Percentiles rank a stretch among this genome's conserved stretches.
Evolutionary conservation across 208 protist genomes (phyloP).

Genomic region (Phytomonas serpens): DNA sequence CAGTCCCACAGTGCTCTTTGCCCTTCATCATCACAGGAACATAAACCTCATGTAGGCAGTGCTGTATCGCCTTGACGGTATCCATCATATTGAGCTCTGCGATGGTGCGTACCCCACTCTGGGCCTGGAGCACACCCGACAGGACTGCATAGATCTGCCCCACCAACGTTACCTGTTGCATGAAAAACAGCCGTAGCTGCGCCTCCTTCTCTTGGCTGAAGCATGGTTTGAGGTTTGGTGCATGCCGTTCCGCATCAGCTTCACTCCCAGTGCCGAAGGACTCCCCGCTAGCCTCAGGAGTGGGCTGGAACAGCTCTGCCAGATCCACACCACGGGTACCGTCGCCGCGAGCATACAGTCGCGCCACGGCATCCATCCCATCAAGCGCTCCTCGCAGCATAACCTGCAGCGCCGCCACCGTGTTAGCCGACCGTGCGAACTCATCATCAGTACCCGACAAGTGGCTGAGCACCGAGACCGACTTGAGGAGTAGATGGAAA

Average conservation of each 20-base stretch:
- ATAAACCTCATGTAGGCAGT: constrained; percentile 21
- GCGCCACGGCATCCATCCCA: constrained; percentile 21
- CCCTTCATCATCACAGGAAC: constrained; percentile 19
- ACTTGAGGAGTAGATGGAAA: constrained; percentile 48
- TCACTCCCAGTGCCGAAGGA: neutral
- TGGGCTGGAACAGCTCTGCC: constrained; percentile 27
- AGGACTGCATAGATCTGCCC: constrained; percentile 63
- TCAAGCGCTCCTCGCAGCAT: constrained; percentile 34
- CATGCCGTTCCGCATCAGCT: neutral
- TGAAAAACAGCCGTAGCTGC: constrained; percentile 25
- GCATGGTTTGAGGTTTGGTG: neutral
- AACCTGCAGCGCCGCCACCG: constrained; percentile 57
- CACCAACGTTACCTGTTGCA: constrained; percentile 48
- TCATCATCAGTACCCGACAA: constrained; percentile 38
- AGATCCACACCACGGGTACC: constrained; percentile 18
- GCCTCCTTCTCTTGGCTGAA: constrained; percentile 8
- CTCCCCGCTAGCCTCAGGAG: constrained; percentile 6
- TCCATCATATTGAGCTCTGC: constrained; percentile 31
- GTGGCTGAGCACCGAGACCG: constrained; percentile 34
- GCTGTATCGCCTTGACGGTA: constrained; percentile 31
- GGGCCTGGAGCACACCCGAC: constrained; percentile 47
- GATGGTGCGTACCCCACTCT: constrained; percentile 28
- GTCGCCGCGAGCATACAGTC: neutral
- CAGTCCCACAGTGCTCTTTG: constrained; percentile 12
- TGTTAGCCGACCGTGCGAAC: constrained; percentile 42